phyloP scores from a whole-genome alignment of 768 basidiomycete species.

The Naganishia friedmannii region DNA sequence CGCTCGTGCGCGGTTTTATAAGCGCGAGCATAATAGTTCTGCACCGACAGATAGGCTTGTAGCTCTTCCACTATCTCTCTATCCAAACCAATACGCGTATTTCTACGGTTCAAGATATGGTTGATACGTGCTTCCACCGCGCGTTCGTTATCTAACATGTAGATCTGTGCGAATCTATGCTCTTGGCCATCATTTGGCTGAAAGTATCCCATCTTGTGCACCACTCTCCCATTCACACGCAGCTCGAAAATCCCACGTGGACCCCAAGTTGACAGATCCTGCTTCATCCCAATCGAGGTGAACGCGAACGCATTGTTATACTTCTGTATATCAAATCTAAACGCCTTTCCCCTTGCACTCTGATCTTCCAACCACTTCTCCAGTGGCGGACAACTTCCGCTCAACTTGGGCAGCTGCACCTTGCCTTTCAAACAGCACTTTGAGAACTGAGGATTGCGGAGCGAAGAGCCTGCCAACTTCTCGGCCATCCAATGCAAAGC shows the following conservation, averaged over 20 bases:
- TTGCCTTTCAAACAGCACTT: too few relatives aligned
- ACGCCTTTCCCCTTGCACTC: slow-evolving; percentile 8
- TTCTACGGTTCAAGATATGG: background rate
- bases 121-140: slow-evolving; percentile 11
- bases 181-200: background rate
- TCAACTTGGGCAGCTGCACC: too few relatives aligned
- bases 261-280: background rate
- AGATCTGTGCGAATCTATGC: slow-evolving; percentile 32
- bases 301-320: slow-evolving; percentile 36
- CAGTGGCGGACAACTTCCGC: background rate
- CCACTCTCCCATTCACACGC: slow-evolving; percentile 29
- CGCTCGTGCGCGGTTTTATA: background rate
- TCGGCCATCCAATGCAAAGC: too few relatives aligned
- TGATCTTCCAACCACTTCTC: background rate
- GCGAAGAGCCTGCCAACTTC: too few relatives aligned
- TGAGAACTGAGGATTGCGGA: too few relatives aligned
- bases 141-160: slow-evolving; percentile 21
- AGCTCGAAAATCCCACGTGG: slow-evolving; percentile 17
- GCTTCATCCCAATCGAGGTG: slow-evolving; percentile 28
- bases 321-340: slow-evolving; percentile 28
- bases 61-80: background rate
- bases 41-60: background rate
- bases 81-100: background rate
- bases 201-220: slow-evolving; percentile 27
- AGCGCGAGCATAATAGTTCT: background rate